Conservation (phyloP, 1,139 yeast species). For the Dujonia santamariae region DNA sequence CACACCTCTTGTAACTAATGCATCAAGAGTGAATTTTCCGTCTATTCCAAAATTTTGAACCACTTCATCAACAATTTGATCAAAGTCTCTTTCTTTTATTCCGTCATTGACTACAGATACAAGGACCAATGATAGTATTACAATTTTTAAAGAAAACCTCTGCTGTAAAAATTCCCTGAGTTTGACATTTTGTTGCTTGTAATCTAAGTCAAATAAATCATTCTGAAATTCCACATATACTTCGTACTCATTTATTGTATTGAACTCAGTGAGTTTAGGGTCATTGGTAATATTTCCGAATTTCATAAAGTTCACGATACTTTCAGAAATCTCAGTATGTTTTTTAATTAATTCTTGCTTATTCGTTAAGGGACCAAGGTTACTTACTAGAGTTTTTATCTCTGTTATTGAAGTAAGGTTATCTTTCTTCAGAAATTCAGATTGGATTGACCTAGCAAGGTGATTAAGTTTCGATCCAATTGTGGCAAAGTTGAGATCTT, state of each 20-base stretch:
- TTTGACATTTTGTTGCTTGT: constrained; percentile 47
- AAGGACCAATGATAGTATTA: constrained; percentile 50
- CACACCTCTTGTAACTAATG: constrained; percentile 23
- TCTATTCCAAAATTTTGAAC: constrained; percentile 60
- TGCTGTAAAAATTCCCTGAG: constrained; percentile 50
- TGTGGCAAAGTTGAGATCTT: constrained; percentile 72
- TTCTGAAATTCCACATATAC: constrained; percentile 69
- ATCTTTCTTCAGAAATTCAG: constrained; percentile 62
- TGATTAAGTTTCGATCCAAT: constrained; percentile 72
- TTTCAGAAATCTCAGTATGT: constrained; percentile 77
- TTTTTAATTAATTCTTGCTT: constrained; percentile 68
- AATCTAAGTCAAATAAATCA: constrained; percentile 60
- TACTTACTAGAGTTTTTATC: constrained; percentile 69
- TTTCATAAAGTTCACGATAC: constrained; percentile 53
- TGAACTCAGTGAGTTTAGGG: constrained; percentile 6
- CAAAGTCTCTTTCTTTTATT: constrained; percentile 56
- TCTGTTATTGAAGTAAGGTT: constrained; percentile 54
- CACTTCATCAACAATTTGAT: constrained; percentile 45
- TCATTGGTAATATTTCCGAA: constrained; percentile 16
- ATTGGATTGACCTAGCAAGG: constrained; percentile 69
- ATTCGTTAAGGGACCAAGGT: constrained; percentile 63
- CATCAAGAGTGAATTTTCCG: constrained; percentile 30
- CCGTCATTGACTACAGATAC: constrained; percentile 66
- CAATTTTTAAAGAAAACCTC: constrained; percentile 29
- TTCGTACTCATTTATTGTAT: constrained; percentile 37